Percentiles rank a stretch among this genome's conserved stretches.
These are phyloP conservation scores for Jackrogersella minutella DNA, from an alignment of 495 filamentous ascomycete species.

Conservation along the genomic window DNA sequence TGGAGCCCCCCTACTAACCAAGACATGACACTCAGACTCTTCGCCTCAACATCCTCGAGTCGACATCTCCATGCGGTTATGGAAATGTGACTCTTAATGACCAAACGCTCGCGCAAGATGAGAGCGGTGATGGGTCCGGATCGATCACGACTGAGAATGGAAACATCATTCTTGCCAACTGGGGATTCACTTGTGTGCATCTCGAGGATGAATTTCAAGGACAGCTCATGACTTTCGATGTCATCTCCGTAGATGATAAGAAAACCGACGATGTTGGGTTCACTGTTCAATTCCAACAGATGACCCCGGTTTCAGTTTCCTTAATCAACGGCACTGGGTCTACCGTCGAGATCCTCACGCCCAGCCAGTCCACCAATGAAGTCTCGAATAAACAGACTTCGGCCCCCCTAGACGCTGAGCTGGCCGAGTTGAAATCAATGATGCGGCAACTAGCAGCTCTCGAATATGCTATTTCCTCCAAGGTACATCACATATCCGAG, in stretches of 20 bases:
- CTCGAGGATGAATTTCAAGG: conserved; percentile 51
- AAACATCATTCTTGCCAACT: conserved; percentile 46
- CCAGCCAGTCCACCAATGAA: background rate
- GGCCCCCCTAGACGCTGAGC: conserved; percentile 40
- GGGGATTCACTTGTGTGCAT: conserved; percentile 57
- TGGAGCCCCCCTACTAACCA: background rate
- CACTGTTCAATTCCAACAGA: conserved; percentile 56
- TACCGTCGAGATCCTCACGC: conserved; percentile 9
- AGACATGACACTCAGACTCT: conserved; percentile 34
- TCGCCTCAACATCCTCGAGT: conserved; percentile 46
- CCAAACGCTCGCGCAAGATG: conserved; percentile 44
- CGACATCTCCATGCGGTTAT: conserved; percentile 46
- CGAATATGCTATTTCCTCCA: conserved; percentile 44
- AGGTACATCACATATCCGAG: conserved; percentile 40
- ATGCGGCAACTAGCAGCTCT: conserved; percentile 42
- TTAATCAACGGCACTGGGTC: conserved; percentile 45
- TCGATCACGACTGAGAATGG: conserved; percentile 41
- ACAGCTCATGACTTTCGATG: conserved; percentile 57
- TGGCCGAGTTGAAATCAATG: conserved; percentile 47
- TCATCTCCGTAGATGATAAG: conserved; percentile 51
- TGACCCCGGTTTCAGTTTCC: conserved; percentile 51
- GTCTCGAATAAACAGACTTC: conserved; percentile 9
- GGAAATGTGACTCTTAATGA: conserved; percentile 50
- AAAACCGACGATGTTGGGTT: conserved; percentile 51
- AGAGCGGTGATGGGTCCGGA: conserved; percentile 44